These are phyloP conservation scores for Fusarium subglutinans DNA, from an alignment of 2,329 filamentous ascomycete genomes.

Conservation along the genomic window DNA sequence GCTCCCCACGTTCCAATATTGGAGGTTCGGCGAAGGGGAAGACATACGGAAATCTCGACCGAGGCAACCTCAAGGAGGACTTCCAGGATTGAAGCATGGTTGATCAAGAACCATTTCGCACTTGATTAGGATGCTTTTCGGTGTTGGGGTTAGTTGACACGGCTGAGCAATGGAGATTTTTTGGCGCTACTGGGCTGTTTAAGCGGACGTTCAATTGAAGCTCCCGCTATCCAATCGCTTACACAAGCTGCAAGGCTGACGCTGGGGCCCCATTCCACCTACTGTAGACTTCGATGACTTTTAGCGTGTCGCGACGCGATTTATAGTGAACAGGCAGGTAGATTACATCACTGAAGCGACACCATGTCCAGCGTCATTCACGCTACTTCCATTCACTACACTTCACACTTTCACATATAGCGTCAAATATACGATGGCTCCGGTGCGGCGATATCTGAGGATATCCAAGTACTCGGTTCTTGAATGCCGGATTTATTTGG, in stretches of 20 bases:
- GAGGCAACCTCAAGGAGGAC: constrained; percentile 78
- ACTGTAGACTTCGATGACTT: neutral
- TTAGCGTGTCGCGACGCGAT: constrained; percentile 26
- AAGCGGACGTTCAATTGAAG: constrained; percentile 21
- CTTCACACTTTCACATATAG: neutral
- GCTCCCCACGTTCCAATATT: neutral
- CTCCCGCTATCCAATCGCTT: constrained; percentile 3
- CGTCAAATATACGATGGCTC: constrained; percentile 71
- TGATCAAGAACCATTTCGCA: constrained; percentile 42
- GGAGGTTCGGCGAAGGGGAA: neutral
- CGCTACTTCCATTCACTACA: neutral
- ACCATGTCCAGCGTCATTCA: constrained; percentile 1
- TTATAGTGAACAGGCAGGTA: constrained; percentile 23
- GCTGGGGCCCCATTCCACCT: too few species aligned
- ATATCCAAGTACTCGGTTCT: constrained; percentile 94
- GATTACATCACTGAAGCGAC: constrained; percentile 34
- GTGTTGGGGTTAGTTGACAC: constrained; percentile 8
- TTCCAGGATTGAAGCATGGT: constrained; percentile 71
- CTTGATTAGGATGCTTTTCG: constrained; percentile 3
- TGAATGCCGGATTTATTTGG: constrained; percentile 96
- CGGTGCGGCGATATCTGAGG: constrained; percentile 86
- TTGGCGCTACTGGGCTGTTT: constrained; percentile 23
- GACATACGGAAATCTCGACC: constrained; percentile 75
- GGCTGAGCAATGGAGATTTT: constrained; percentile 37
- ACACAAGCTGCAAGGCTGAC: constrained; percentile 42